These are phyloP conservation scores for Priceomyces carsonii DNA, from an alignment of 805 yeast genomes.

Conservation along the genomic window DNA sequence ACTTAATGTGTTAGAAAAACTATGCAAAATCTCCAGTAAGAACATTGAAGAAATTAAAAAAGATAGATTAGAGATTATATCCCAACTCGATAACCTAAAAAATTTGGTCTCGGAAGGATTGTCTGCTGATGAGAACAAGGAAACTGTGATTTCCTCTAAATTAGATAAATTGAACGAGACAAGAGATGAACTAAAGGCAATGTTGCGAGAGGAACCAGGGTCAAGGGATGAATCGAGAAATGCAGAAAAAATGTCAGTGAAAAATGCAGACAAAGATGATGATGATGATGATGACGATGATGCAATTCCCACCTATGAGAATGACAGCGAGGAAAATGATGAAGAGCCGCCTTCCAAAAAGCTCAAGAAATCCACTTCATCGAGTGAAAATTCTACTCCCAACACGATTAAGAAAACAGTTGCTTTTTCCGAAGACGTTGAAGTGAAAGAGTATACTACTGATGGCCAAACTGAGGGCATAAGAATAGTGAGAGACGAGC, in stretches of 20 bases:
- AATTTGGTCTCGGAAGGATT: slow-evolving; percentile 24
- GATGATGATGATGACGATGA: slow-evolving; percentile 24
- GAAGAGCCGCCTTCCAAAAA: slow-evolving; percentile 14
- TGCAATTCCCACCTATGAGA: slow-evolving; percentile 23
- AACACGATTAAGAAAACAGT: slow-evolving; percentile 29
- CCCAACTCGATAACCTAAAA: slow-evolving; percentile 25
- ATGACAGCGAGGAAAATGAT: slow-evolving; percentile 18
- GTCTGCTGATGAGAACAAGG: slow-evolving; percentile 34
- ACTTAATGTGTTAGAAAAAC: slow-evolving; percentile 37
- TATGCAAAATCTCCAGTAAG: slow-evolving; percentile 31
- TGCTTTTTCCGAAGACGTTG: slow-evolving; percentile 43
- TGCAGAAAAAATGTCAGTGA: not conserved
- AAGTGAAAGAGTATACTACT: slow-evolving; percentile 41
- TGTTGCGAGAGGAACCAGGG: slow-evolving; percentile 18
- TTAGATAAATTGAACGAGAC: slow-evolving; percentile 27
- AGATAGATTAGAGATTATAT: slow-evolving; percentile 25
- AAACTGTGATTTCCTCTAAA: slow-evolving; percentile 28
- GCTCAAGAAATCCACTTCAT: slow-evolving; percentile 19
- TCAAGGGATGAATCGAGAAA: not conserved
- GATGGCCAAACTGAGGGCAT: slow-evolving; percentile 32
- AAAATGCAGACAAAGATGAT: slow-evolving; percentile 15
- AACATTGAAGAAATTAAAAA: slow-evolving; percentile 33
- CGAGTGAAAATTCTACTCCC: slow-evolving; percentile 25
- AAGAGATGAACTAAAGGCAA: slow-evolving; percentile 31
- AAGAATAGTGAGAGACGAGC: slow-evolving; percentile 23